A percentile compares a stretch with the other conserved stretches of the same genome.
Evolutionary conservation across 176 grass and related monocot species (phyloP).

Genomic region (Lolium rigidum): DNA sequence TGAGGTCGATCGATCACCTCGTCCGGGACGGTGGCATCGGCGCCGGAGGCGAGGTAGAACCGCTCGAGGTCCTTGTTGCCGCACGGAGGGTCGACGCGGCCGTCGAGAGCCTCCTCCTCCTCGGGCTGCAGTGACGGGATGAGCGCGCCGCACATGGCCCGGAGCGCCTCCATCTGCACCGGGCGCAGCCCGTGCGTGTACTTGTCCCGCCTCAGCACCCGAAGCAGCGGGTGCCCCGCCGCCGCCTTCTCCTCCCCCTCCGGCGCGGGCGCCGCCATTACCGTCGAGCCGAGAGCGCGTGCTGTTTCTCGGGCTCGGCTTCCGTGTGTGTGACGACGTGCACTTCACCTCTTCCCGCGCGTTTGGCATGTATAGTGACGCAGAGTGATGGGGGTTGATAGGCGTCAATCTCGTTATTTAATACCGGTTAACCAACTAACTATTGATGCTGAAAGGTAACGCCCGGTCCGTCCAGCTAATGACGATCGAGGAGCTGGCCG

Average conservation of each 20-base stretch:
- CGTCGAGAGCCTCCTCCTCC: constrained; percentile 28
- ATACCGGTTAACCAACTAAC: constrained; percentile 1
- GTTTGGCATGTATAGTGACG: not conserved
- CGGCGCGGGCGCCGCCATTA: not conserved
- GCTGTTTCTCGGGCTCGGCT: not conserved
- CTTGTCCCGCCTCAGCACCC: constrained; percentile 40
- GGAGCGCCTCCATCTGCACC: constrained; percentile 61
- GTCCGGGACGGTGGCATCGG: constrained; percentile 58
- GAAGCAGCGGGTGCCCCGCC: constrained; percentile 58
- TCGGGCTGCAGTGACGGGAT: constrained; percentile 62
- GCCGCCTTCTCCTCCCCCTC: not conserved
- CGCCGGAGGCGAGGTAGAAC: constrained; percentile 72
- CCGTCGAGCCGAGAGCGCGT: not conserved
- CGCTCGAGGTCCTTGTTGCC: constrained; percentile 45
- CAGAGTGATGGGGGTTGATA: not conserved
- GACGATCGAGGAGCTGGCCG: not conserved
- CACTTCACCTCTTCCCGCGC: not conserved
- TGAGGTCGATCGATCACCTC: constrained; percentile 46
- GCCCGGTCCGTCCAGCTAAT: not conserved
- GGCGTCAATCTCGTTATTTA: constrained; percentile 5
- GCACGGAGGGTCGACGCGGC: constrained; percentile 29
- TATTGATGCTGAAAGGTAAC: not conserved
- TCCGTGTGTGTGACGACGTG: not conserved
- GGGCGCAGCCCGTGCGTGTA: constrained; percentile 68
- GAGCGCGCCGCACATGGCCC: constrained; percentile 74